A percentile compares a stretch with the other conserved stretches of the same genome.
Conservation (phyloP, 1,139 yeast species). For the Hyphopichia pseudoburtonii region DNA sequence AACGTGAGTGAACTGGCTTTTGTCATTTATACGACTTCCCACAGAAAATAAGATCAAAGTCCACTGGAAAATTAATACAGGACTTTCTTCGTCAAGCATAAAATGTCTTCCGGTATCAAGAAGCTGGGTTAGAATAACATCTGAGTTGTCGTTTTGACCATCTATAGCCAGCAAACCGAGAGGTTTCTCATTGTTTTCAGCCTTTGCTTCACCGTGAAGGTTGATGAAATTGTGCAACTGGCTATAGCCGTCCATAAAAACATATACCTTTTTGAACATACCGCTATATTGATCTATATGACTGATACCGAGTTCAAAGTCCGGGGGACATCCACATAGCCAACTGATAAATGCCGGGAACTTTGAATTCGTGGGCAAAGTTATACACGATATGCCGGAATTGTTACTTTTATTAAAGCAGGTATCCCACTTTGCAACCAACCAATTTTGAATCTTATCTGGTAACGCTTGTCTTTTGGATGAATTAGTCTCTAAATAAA, state of each 20-base stretch:
- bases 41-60: constrained; percentile 9
- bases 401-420: background rate
- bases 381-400: background rate
- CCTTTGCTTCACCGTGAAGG: too few relatives aligned
- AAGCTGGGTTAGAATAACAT: constrained; percentile 5
- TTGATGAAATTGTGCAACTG: constrained; percentile 3
- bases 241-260: constrained; percentile 1
- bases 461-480: constrained; percentile 15
- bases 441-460: constrained; percentile 46
- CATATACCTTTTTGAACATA: background rate
- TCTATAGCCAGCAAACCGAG: background rate
- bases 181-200: too few relatives aligned
- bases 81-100: background rate
- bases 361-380: constrained; percentile 9
- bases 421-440: constrained; percentile 41
- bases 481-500: constrained; percentile 32
- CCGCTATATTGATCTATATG: background rate
- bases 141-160: background rate
- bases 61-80: constrained; percentile 11
- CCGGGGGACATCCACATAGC: constrained; percentile 26
- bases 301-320: background rate
- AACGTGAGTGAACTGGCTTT: constrained; percentile 7
- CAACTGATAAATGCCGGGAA: constrained; percentile 43
- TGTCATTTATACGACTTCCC: constrained; percentile 5
- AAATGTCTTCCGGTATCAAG: constrained; percentile 3